Conservation (phyloP, 139 green algal species). For the Chlorella sp. region DNA sequence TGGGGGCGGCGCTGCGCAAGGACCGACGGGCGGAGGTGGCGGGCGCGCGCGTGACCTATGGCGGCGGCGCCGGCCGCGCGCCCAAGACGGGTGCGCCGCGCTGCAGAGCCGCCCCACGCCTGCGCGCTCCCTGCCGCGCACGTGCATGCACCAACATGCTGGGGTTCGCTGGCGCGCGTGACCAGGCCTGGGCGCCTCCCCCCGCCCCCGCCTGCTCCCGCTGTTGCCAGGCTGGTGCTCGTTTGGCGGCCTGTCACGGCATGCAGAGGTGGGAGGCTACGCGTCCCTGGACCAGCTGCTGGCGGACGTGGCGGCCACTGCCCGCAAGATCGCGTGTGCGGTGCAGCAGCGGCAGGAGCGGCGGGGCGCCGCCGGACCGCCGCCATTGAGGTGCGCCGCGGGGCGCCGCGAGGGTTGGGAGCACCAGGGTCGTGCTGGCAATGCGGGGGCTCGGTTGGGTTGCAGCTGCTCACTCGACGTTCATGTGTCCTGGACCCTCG, state of each 20-base stretch:
- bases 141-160: not conserved
- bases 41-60: too few relatives aligned
- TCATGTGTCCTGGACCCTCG: not conserved
- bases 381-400: conserved; percentile 1
- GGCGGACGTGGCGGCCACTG: not conserved
- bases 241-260: not conserved
- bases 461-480: not conserved
- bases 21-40: too few relatives aligned
- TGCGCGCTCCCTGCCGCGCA: not conserved
- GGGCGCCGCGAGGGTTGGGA: not conserved
- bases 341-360: not conserved
- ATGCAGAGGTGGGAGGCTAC: not conserved
- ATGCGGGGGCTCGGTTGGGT: not conserved
- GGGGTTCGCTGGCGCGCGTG: too few relatives aligned
- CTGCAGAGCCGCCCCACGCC: not conserved
- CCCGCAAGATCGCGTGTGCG: not conserved
- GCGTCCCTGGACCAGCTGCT: not conserved
- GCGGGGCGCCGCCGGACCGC: too few relatives aligned
- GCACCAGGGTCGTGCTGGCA: not conserved
- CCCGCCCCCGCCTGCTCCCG: not conserved
- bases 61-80: too few relatives aligned
- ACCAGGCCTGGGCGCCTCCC: too few relatives aligned
- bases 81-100: not conserved
- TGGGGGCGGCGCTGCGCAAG: not conserved
- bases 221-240: not conserved